Evolutionary conservation across 805 yeast genomes (phyloP).

Genomic region (Schwanniomyces polymorphus): DNA sequence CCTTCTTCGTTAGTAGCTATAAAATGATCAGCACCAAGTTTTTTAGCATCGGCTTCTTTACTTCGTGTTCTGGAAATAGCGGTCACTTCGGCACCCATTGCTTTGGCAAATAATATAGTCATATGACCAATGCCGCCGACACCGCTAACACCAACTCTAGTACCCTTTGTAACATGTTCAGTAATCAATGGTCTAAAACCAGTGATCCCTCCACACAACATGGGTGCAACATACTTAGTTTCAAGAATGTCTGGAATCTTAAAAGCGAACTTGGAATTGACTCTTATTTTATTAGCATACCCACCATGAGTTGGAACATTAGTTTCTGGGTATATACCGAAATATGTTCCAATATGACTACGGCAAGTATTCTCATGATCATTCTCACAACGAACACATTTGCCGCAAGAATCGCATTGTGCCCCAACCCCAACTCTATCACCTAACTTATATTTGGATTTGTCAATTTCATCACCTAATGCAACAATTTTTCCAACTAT

Average conservation of each 20-base stretch:
- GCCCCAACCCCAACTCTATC: slow-evolving; percentile 22
- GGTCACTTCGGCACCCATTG: background rate
- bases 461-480: slow-evolving; percentile 31
- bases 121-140: no score
- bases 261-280: slow-evolving; percentile 44
- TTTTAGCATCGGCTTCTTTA: slow-evolving; percentile 31
- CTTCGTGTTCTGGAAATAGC: slow-evolving; percentile 27
- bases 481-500: slow-evolving; percentile 18
- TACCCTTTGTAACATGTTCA: slow-evolving; percentile 36
- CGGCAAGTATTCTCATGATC: slow-evolving; percentile 29
- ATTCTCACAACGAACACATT: slow-evolving; percentile 5
- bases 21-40: slow-evolving; percentile 29
- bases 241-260: slow-evolving; percentile 47
- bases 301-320: slow-evolving; percentile 43
- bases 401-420: slow-evolving; percentile 23
- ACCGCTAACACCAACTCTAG: slow-evolving; percentile 47
- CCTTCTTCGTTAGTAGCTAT: slow-evolving; percentile 52
- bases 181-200: slow-evolving; percentile 53
- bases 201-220: slow-evolving; percentile 40
- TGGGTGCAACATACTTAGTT: slow-evolving; percentile 32
- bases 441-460: slow-evolving; percentile 35
- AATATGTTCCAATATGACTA: slow-evolving; percentile 33
- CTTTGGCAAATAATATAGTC: no score
- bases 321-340: slow-evolving; percentile 16
- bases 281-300: slow-evolving; percentile 48